Base-by-base conservation (phyloP, 805 yeast species). In the Wickerhamiella lipophila region DNA sequence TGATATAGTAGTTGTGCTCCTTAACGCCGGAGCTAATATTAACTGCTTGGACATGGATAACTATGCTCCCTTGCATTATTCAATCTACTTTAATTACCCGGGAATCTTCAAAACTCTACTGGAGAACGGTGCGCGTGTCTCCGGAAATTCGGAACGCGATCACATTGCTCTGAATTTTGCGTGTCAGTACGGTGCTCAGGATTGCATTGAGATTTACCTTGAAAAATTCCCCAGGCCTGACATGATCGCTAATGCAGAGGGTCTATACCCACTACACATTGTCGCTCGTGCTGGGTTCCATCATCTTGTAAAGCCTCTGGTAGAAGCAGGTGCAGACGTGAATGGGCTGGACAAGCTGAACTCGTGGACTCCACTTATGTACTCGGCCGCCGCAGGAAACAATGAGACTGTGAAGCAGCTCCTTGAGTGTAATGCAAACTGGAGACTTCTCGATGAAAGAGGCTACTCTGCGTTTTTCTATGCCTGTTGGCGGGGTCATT, bases 401-500 rank as follows among this genome's bases (percentile, higher is more conserved):
- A 73, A 72, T 3, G 66, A 72, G 39, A 78, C 92, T 2, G 82
- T 94, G 0, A 72, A 72, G 53, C 83, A 77, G 44, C 70, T 92
- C 50, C 74, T 92, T 16, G 74, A 75, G 19, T 74, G 71, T 52
- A 88, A 89, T 4, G 96, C 96, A 0, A 73, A 77, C 50, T 70
- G 81, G 50, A 68, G 69, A 38, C 61, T 83, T 18, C 70, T 76
- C 13, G 97, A 92, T 64, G 92, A 82, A 52, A 83, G 84, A 52
- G 83, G 86, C 3, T 74, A 75, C 56, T 76, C 81, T 47, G 95
- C 95, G 0, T 60, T 88, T 42, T 89, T 83, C 62, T 84, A 89
- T 62, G 89, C 96, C 22, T 83, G 88, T 19, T 84, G 94, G 77
- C 96, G 88, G 63, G 97, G 98, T 21, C 89, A 87, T 59, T 78